phyloP scores from a whole-genome alignment of 2,329 filamentous ascomycete genomes.

The Fusarium sp. region DNA sequence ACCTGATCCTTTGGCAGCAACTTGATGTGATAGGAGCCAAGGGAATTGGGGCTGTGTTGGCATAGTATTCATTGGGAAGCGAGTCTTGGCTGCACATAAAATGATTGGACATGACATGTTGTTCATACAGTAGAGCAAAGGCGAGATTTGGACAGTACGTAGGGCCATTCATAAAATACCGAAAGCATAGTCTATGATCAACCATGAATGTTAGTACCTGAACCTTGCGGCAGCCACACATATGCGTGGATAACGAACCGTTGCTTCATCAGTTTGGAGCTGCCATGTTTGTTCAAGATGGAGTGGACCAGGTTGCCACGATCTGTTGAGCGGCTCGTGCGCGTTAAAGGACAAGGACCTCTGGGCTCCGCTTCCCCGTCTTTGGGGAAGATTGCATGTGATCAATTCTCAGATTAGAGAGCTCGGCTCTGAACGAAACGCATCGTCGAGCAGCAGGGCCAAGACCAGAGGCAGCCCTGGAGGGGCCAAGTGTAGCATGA shows the following conservation, averaged over 20 bases:
- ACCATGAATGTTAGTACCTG: background rate
- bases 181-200: background rate
- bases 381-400: conserved; percentile 12
- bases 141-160: background rate
- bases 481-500: background rate
- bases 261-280: conserved; percentile 6
- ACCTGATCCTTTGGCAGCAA: conserved; percentile 4
- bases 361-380: conserved; percentile 24
- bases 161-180: background rate
- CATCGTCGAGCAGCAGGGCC: background rate
- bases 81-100: conserved; percentile 12
- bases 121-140: conserved; percentile 2
- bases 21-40: conserved; percentile 6
- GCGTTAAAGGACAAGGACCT: background rate
- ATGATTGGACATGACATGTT: conserved; percentile 7
- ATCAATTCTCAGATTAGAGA: background rate
- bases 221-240: conserved; percentile 8
- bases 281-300: conserved; percentile 28
- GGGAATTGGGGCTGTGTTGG: conserved; percentile 6
- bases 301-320: conserved; percentile 3
- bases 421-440: background rate
- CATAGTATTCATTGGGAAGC: conserved; percentile 5
- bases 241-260: background rate
- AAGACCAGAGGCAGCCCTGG: conserved; percentile 5
- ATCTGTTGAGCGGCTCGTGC: conserved; percentile 20